Conservation (phyloP, 129 eudicot genomes). For the Escallonia herrerae region DNA sequence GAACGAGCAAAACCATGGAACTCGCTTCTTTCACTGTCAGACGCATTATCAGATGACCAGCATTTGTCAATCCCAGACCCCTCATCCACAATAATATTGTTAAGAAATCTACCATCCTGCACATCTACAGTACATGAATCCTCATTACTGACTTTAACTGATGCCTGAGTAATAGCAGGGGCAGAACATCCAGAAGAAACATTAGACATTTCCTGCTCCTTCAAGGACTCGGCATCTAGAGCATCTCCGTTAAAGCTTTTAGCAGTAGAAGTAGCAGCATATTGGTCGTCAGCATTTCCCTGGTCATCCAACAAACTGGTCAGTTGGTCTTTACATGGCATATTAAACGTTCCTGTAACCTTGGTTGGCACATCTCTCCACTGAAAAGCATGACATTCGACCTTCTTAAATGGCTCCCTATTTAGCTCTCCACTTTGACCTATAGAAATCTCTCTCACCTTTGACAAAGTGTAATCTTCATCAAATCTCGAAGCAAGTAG, state of each 20-base stretch:
- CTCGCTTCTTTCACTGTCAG: constrained; percentile 37
- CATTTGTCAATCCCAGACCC: constrained; percentile 38
- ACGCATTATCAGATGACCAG: constrained; percentile 45
- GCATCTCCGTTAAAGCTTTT: constrained; percentile 26
- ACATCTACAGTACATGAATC: constrained; percentile 54
- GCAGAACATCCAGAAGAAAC: constrained; percentile 63
- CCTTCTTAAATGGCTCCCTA: constrained; percentile 22
- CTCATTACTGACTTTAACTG: constrained; percentile 33
- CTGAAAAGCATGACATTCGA: constrained; percentile 31
- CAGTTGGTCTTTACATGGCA: constrained; percentile 24
- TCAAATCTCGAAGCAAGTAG: constrained; percentile 20
- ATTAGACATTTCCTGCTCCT: constrained; percentile 52
- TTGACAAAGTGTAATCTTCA: constrained; percentile 15
- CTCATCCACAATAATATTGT: constrained; percentile 40
- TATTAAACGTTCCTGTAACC: constrained; percentile 16
- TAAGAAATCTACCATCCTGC: constrained; percentile 21
- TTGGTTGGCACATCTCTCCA: constrained; percentile 70
- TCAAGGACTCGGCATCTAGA: constrained; percentile 30
- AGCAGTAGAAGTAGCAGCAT: constrained; percentile 17
- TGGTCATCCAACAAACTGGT: constrained; percentile 14
- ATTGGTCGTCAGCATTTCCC: constrained; percentile 19
- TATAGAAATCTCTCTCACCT: constrained; percentile 14
- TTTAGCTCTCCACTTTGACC: constrained; percentile 19
- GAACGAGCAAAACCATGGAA: constrained; percentile 22
- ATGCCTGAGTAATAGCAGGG: constrained; percentile 51